Base-by-base conservation (phyloP, 495 filamentous ascomycete species). In the Immersiella caudata region DNA sequence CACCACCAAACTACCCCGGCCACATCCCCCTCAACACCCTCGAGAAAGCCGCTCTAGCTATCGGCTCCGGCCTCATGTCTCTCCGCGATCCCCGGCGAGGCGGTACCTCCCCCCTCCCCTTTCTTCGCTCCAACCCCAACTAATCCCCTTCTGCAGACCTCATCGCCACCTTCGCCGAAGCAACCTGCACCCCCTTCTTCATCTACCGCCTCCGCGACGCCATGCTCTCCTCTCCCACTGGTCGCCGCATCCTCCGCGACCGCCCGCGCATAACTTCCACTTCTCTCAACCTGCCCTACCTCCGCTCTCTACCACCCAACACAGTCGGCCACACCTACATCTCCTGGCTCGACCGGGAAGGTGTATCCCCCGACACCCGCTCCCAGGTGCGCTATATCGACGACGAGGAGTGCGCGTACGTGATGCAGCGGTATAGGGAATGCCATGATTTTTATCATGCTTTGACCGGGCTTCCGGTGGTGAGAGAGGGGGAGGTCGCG, bases 401-500 rank as follows among this genome's bases (percentile, higher is more conserved):
- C 76, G 90, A 97, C 74, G 88, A 88, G 62, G 95, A 98, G 75
- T 96, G 92, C 76, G 95, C 95, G 21, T 99, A 98, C 78, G 95
- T 98, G 4, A 97, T 99, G 92, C 95, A 98, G 85, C 88, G 95
- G 29, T 99, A 99, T 79, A 88, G 95, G 57, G 96, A 99, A 79
- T 95, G 91, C 72, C 95, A 99, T 78, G 95, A 99, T 75, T 98
- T 99, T 84, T 98, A 96, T 82, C 95, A 99, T 79, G 95, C 96
- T 0, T 81, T 99, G 36, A 97, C 93, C 14, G 95, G 95, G 0
- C 81, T 99, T 35, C 95, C 96, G 0, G 86, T 93, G n/a, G 89
- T 97, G 57, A 84, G 92, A 1, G 96, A 99, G 79, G 95, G 96
- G 21, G 96, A 98, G 81, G 82, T 98, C 11, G 93, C 94, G 63